phyloP scores from a whole-genome alignment of 345 rosid genomes.

The Turnera subulata region DNA sequence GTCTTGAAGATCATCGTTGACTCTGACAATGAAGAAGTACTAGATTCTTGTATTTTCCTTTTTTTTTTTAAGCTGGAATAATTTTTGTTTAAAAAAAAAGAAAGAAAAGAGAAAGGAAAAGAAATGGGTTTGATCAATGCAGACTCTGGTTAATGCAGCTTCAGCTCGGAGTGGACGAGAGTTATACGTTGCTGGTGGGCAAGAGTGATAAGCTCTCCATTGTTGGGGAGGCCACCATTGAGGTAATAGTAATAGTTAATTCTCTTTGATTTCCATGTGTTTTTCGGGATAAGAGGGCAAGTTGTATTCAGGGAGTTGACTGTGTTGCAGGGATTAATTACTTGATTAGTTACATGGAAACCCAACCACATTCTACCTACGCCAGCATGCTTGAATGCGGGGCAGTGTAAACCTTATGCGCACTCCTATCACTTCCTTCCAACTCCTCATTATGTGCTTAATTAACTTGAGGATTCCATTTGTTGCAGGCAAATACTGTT shows the following conservation, averaged over 20 bases:
- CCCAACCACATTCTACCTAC: no score
- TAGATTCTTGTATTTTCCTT: conserved; percentile 1
- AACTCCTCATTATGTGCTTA: no score
- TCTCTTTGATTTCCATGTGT: background rate
- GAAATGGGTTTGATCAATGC: background rate
- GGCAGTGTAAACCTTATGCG: no score
- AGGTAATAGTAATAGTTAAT: conserved; percentile 48
- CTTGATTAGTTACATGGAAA: no score
- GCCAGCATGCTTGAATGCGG: no score
- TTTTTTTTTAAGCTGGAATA: background rate
- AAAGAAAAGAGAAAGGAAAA: no score
- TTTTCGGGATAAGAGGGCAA: background rate
- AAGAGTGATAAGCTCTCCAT: conserved; percentile 46
- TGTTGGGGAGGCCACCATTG: conserved; percentile 57
- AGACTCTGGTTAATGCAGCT: conserved; percentile 34
- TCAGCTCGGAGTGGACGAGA: conserved; percentile 61
- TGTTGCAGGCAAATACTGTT: conserved; percentile 73
- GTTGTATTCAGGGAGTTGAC: no score
- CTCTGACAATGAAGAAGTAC: conserved; percentile 60
- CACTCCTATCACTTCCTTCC: background rate
- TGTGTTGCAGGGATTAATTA: no score
- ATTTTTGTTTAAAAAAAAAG: background rate
- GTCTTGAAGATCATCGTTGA: conserved; percentile 53
- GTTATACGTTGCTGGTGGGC: conserved; percentile 43
- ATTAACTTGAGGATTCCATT: conserved; percentile 2